A percentile compares a stretch with the other conserved stretches of the same genome.
These are phyloP conservation scores for Pestalotiopsis fici DNA, from an alignment of 2,329 filamentous ascomycete genomes.

Conservation along the genomic window DNA sequence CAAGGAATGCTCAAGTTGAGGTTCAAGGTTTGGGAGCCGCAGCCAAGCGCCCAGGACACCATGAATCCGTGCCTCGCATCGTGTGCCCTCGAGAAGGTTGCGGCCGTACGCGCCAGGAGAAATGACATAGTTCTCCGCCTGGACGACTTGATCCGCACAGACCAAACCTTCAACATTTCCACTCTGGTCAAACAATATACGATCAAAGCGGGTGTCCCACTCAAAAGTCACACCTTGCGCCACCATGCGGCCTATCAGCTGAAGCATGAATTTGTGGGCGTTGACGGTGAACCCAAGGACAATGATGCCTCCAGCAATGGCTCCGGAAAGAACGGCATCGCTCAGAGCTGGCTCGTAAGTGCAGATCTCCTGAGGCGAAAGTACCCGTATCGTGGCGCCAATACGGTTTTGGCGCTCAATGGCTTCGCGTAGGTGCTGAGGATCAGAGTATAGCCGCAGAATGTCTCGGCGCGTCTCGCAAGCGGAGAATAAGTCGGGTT, in stretches of 20 bases:
- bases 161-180: background rate
- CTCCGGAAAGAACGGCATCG: background rate
- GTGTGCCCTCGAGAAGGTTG: background rate
- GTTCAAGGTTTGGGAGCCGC: conserved; percentile 11
- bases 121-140: background rate
- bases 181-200: background rate
- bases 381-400: background rate
- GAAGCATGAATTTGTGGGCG: conserved; percentile 9
- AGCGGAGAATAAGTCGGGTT: background rate
- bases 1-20: conserved; percentile 10
- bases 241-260: conserved; percentile 10
- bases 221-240: background rate
- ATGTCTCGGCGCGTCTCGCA: background rate
- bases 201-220: background rate
- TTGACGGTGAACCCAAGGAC: conserved; percentile 13
- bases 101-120: background rate
- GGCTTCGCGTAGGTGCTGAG: background rate
- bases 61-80: conserved; percentile 11
- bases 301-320: conserved; percentile 11
- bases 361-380: background rate
- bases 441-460: background rate
- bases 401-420: background rate
- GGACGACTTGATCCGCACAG: background rate
- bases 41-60: conserved; percentile 12
- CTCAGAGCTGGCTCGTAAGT: background rate